Evolutionary conservation across 2,329 filamentous ascomycete species (phyloP), one percentile per base, ranked within the genome.

Genomic region (Talaromyces verruculosus): DNA sequence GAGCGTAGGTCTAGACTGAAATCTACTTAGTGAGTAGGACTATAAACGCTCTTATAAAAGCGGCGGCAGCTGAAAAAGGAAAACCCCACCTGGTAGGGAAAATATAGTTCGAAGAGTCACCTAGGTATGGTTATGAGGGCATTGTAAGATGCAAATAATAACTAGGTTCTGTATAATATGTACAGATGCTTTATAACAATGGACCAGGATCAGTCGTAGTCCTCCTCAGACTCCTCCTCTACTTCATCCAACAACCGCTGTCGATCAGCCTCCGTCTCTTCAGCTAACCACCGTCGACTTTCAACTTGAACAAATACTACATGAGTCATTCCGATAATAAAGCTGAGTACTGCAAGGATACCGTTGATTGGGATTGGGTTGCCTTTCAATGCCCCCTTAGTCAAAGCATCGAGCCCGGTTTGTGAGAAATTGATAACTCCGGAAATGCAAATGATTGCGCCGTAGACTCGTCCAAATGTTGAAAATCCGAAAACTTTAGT

Each of bases 401-500:
- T 91, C 30, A 95, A 75, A 41, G 89, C 87, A 76, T 97, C 93
- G 35, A 97, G 82, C 0, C 85, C 91, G 5, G 89, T 90, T 78
- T 96, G 92, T 0, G 86, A 87, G 74, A 97, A 93, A 76, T 95
- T 96, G 72, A 92, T 84, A 0, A 97, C 76, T 0, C 93, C 93
- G 0, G 92, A 89, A 2, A 95, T 80, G 76, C 91, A 96, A 72
- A 96, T 96, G 71, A 96, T 92, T 11, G 93, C 84, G 4, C 93
- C 93, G 78, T 97, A 97, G 35, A 97, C 92, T 57, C 91, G 95
- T 47, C 93, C 93, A 72, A 97, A 97, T 0, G 92, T 97, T 65
- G 89, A 85, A 79, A 97, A 96, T 15, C 93, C 93, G 75, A 97
- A 97, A 37, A 97, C 92, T 78, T 96, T 97, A 69, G 92, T 93